phyloP scores from a whole-genome alignment of 2,329 filamentous ascomycete genomes.

The Aspergillus jensenii region DNA sequence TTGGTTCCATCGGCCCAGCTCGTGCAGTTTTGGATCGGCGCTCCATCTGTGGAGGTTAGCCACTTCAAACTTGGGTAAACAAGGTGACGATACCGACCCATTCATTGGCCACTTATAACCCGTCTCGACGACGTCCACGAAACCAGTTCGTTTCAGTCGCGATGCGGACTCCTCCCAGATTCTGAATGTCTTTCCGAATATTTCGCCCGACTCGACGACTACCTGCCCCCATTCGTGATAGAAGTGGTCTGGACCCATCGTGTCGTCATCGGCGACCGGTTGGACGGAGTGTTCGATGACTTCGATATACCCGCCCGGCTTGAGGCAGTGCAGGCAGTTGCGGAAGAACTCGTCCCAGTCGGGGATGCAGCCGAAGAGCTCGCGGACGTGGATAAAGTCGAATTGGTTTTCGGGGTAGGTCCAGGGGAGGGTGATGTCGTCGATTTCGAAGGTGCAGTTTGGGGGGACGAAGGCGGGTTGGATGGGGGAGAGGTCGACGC shows the following conservation, averaged over 20 bases:
- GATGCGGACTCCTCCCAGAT: slow-evolving; percentile 25
- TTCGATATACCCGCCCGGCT: slow-evolving; percentile 40
- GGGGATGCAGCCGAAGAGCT: slow-evolving; percentile 46
- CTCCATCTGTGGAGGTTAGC: slow-evolving; percentile 17
- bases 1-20: slow-evolving; percentile 25
- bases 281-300: slow-evolving; percentile 39
- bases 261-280: slow-evolving; percentile 21
- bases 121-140: slow-evolving; percentile 25
- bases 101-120: slow-evolving; percentile 27
- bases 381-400: slow-evolving; percentile 50
- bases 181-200: slow-evolving; percentile 31
- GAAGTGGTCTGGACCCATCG: slow-evolving; percentile 18
- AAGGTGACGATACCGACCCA: neutral
- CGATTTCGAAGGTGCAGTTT: slow-evolving; percentile 50
- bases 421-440: slow-evolving; percentile 41
- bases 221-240: slow-evolving; percentile 19
- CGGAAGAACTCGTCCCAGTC: slow-evolving; percentile 47
- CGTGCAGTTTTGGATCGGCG: slow-evolving; percentile 21
- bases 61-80: neutral
- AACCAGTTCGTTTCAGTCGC: slow-evolving; percentile 25
- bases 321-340: slow-evolving; percentile 20
- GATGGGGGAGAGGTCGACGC: slow-evolving; percentile 51
- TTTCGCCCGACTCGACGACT: slow-evolving; percentile 16
- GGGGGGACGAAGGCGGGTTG: slow-evolving; percentile 49
- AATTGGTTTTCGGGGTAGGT: slow-evolving; percentile 37